Evolutionary conservation across 2,329 filamentous ascomycete genomes (phyloP), one percentile per base, ranked within the genome.

Genomic region (Simplicillium sp.): DNA sequence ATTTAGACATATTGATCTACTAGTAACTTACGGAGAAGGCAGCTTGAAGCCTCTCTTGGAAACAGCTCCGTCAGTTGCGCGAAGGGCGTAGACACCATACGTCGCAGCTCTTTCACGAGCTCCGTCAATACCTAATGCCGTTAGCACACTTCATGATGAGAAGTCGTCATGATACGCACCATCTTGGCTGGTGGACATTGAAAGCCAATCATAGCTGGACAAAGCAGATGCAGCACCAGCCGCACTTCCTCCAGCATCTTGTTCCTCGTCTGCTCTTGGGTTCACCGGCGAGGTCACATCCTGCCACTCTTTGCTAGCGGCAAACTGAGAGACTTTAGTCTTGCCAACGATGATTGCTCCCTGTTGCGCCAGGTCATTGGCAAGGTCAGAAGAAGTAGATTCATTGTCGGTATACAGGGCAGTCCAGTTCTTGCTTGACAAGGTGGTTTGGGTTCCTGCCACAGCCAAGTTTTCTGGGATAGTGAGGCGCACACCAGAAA

Each of bases 381-480:
- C 66, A 2, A 71, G 62, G 0, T 67, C 52, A 0, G 73, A 70
- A 2, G 73, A 79, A 3, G 49, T 51, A 2, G 57, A 64, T 4
- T 53, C 53, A 0, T 65, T 59, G 3, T 64, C 51, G 1, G 64
- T 59, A 40, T 77, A 73, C 3, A 82, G 55, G 29, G 69, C 59
- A 16, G 68, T 69, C 65, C 72, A 83, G 2, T 77, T 71, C 28
- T 73, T 62, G 41, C 77, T 81, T 0, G 78, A 80, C 28, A 72
- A 64, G 1, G 66, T 66, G 0, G 74, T 80, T 11, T 66, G 65
- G 0, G 80, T 55, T 2, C 80, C 80, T n/a, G 53, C 46, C 0
- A 67, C 42, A 3, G 57, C 50, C 29, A 57, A 46, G 3, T 51
- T 46, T 29, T 68, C 64, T 14, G 55, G 53, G 11, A 67, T 44